These are phyloP conservation scores for Trypanosoma congolense DNA, from an alignment of 208 protist genomes.

Conservation along the genomic window DNA sequence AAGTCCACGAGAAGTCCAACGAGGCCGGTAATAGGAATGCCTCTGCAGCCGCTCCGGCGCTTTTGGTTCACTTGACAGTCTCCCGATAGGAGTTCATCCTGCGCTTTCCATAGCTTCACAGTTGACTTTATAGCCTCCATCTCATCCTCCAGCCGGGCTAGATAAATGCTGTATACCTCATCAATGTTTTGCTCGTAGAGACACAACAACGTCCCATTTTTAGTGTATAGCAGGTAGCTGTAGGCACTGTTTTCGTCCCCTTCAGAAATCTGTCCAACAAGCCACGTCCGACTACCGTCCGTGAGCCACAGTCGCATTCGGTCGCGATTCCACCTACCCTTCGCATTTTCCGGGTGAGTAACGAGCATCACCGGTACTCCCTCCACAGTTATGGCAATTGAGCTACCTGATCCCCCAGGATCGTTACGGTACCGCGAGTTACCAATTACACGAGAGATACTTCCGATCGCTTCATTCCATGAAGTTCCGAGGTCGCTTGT, in stretches of 20 bases:
- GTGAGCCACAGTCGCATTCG: conserved; percentile 16
- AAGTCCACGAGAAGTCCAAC: not conserved
- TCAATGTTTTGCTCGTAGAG: not conserved
- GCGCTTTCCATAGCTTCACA: not conserved
- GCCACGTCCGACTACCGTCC: conserved; percentile 9
- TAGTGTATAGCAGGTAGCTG: conserved; percentile 9
- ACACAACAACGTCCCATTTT: not conserved
- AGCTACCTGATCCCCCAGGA: conserved; percentile 5
- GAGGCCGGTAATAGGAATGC: not conserved
- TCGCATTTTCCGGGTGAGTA: conserved; percentile 11
- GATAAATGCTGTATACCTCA: not conserved
- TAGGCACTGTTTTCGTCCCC: conserved; percentile 9
- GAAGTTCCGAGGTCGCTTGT: conserved; percentile 7
- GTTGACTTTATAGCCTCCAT: not conserved
- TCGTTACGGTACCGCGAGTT: conserved; percentile 4
- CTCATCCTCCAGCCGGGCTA: not conserved
- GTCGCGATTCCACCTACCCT: conserved; percentile 2
- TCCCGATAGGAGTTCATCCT: not conserved
- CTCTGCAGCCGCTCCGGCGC: not conserved
- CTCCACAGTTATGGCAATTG: conserved; percentile 11
- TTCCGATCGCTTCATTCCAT: conserved; percentile 7
- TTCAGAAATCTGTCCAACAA: conserved; percentile 14
- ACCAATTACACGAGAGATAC: conserved; percentile 17
- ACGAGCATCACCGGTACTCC: conserved; percentile 14
- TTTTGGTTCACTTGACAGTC: not conserved